Evolutionary conservation across 1,139 yeast species (phyloP), one percentile per base, ranked within the genome.

Genomic region (Saccharomyces uvarum): DNA sequence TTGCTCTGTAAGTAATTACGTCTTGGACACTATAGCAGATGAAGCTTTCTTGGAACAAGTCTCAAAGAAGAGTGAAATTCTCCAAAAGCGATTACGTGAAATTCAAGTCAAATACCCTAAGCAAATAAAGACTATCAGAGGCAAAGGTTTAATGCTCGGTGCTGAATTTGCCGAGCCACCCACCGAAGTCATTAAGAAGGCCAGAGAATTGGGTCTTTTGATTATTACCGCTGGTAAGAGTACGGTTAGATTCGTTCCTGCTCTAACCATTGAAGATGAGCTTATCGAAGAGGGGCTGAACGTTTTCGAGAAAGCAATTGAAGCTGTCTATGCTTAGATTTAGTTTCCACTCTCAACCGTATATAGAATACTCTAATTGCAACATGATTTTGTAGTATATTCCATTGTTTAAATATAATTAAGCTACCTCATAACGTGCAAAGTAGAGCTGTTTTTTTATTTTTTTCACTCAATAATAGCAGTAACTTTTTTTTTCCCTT

Each of bases 161-260:
- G 73, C 89, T 56, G 91, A 91, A 72, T 83, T 93, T 62, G 70
- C 69, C 2, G 75, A 80, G 49, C 83, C 87, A 56, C 93, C 93
- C 47, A 69, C 80, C n/a, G 76, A 78, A 21, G 74, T 93, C 44
- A 83, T 89, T 31, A 75, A 75, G 41, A 79, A 78, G 57, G 89
- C 95, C 49, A 80, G 95, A 66, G 86, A 88, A 52, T 74, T 82
- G 58, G 98, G 98, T 1, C 75, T 93, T 58, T 74, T 93, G 59
- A 80, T 90, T 29, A 87, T 93, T 56, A 86, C 96, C 48, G 96
- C 97, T 13, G 99, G 98, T 53, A 83, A 85, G 67, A 90, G 90
- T 68, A 93, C 95, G 4, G 74, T 93, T 52, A 81, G 99, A 72
- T 77, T 93, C 58, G 95, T 93, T 24, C 99, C 99, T 24, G 95